Conservation (phyloP, 2,329 filamentous ascomycete genomes). For the Pseudogymnoascus sp. region DNA sequence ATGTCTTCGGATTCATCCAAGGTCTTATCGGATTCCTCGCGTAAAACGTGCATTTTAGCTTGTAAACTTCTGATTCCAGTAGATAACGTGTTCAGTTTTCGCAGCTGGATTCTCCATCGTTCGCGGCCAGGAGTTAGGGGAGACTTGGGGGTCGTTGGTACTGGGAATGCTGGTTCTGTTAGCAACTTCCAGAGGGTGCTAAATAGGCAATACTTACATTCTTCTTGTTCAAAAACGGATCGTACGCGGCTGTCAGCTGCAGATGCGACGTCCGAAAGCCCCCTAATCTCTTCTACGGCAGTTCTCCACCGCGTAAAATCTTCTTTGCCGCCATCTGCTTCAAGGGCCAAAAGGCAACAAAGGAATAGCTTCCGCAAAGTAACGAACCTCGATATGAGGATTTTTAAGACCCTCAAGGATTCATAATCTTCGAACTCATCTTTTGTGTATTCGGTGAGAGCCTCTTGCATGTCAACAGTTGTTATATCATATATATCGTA, state of each 20-base stretch:
- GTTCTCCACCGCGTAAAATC: slow-evolving; percentile 74
- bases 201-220: slow-evolving; percentile 47
- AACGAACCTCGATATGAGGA: slow-evolving; percentile 71
- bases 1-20: slow-evolving; percentile 66
- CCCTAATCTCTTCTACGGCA: slow-evolving; percentile 66
- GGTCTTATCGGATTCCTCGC: slow-evolving; percentile 77
- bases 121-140: slow-evolving; percentile 68
- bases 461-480: slow-evolving; percentile 62
- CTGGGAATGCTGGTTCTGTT: slow-evolving; percentile 40
- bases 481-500: slow-evolving; percentile 82
- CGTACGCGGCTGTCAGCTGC: slow-evolving; percentile 58
- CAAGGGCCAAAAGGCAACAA: slow-evolving; percentile 80
- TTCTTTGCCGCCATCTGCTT: slow-evolving; percentile 67
- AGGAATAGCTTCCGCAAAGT: slow-evolving; percentile 76
- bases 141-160: slow-evolving; percentile 47
- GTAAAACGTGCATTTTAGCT: slow-evolving; percentile 84
- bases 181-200: slow-evolving; percentile 14
- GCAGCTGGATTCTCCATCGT: slow-evolving; percentile 75
- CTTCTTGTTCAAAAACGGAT: slow-evolving; percentile 66
- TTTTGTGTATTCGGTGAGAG: slow-evolving; percentile 54
- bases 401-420: slow-evolving; percentile 71
- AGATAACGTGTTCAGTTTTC: slow-evolving; percentile 80
- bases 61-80: slow-evolving; percentile 86
- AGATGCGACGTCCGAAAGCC: slow-evolving; percentile 52
- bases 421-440: slow-evolving; percentile 67